phyloP scores from a whole-genome alignment of 805 yeast species.

The Ogataea angusta region DNA sequence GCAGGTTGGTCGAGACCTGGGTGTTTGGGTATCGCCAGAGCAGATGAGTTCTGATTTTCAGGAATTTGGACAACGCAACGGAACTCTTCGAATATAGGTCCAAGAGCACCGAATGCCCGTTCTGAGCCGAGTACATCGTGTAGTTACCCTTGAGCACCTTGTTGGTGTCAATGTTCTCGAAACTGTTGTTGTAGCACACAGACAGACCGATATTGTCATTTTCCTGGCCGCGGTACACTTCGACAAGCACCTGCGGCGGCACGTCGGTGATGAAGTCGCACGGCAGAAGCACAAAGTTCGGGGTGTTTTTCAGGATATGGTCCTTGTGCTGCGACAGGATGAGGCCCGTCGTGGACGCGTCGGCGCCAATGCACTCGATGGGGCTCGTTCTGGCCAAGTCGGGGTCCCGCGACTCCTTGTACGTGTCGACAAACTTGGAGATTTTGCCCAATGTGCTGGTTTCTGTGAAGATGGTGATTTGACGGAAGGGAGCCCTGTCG shows the following conservation, averaged over 20 bases:
- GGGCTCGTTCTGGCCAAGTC: slow-evolving; percentile 33
- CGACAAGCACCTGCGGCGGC: slow-evolving; percentile 85
- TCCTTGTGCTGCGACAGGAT: slow-evolving; percentile 49
- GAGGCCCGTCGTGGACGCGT: slow-evolving; percentile 59
- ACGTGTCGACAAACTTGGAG: slow-evolving; percentile 45
- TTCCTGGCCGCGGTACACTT: slow-evolving; percentile 72
- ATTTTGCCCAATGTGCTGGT: slow-evolving; percentile 46
- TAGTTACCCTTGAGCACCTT: slow-evolving; percentile 66
- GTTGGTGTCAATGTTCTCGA: slow-evolving; percentile 71
- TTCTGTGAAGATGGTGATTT: slow-evolving; percentile 58
- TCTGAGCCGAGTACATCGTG: slow-evolving; percentile 53
- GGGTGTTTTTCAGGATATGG: slow-evolving; percentile 26
- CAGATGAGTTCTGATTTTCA: slow-evolving; percentile 80
- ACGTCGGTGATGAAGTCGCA: slow-evolving; percentile 92
- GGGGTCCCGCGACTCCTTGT: slow-evolving; percentile 38
- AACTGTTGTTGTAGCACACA: slow-evolving; percentile 68
- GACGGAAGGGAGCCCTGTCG: slow-evolving; percentile 74
- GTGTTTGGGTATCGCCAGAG: slow-evolving; percentile 84
- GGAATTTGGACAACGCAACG: slow-evolving; percentile 66
- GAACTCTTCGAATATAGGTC: slow-evolving; percentile 70
- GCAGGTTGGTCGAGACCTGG: slow-evolving; percentile 68
- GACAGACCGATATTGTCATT: slow-evolving; percentile 69
- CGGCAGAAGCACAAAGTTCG: slow-evolving; percentile 78
- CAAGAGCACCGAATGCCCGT: slow-evolving; percentile 48
- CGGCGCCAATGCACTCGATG: slow-evolving; percentile 42